phyloP scores from a whole-genome alignment of 2,329 filamentous ascomycete genomes.

The Arachnomyces sp. region DNA sequence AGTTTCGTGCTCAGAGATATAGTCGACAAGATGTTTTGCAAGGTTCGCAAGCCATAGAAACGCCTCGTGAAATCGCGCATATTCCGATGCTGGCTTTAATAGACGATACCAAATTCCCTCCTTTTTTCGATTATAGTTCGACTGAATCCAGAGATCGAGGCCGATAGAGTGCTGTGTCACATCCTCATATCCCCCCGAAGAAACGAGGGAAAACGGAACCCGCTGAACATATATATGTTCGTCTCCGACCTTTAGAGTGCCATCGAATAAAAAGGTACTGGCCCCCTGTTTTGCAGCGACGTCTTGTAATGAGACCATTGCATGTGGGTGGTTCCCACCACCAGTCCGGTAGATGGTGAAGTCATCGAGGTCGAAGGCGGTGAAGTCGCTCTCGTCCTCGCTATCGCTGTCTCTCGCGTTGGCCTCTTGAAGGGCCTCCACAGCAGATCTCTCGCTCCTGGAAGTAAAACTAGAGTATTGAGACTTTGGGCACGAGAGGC shows the following conservation, averaged over 20 bases:
- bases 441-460: constrained; percentile 23
- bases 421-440: constrained; percentile 23
- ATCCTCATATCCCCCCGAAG: constrained; percentile 59
- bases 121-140: constrained; percentile 25
- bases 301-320: constrained; percentile 50
- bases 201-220: constrained; percentile 50
- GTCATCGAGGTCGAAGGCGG: constrained; percentile 47
- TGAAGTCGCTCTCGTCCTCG: constrained; percentile 15
- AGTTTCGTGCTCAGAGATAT: constrained; percentile 31
- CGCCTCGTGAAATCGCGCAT: constrained; percentile 51
- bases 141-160: constrained; percentile 57
- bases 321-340: constrained; percentile 28
- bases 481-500: constrained; percentile 18
- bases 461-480: constrained; percentile 16
- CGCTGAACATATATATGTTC: constrained; percentile 43
- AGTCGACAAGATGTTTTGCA: constrained; percentile 65
- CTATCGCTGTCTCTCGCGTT: constrained; percentile 11
- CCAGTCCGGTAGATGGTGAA: constrained; percentile 50
- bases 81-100: constrained; percentile 48
- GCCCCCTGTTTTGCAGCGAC: constrained; percentile 36
- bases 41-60: constrained; percentile 67
- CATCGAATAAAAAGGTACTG: constrained; percentile 50
- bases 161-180: constrained; percentile 38
- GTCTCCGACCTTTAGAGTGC: constrained; percentile 43
- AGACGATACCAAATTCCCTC: constrained; percentile 57